These are phyloP conservation scores for Dictyostelium capitatum DNA, from an alignment of 78 protist species.

Conservation along the genomic window DNA sequence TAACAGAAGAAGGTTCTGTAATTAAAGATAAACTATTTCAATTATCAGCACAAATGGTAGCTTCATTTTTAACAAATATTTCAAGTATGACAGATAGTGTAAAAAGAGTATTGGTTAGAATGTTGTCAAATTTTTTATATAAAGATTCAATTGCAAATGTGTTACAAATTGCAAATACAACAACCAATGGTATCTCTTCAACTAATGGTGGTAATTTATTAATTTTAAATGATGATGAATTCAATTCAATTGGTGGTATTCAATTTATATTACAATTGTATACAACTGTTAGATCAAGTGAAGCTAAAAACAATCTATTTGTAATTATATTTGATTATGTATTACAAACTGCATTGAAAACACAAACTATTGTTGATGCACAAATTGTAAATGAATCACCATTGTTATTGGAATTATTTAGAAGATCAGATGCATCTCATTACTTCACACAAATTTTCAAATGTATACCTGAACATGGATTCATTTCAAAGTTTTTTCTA, in stretches of 20 bases:
- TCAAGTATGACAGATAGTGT: slow-evolving; percentile 33
- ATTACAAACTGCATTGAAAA: slow-evolving; percentile 41
- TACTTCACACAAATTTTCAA: slow-evolving; percentile 69
- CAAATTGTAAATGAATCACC: slow-evolving; percentile 70
- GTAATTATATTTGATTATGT: slow-evolving; percentile 74
- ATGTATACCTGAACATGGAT: slow-evolving; percentile 70
- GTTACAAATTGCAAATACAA: too few species aligned
- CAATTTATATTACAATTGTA: slow-evolving; percentile 46
- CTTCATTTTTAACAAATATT: slow-evolving; percentile 12
- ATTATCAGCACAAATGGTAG: slow-evolving; percentile 50
- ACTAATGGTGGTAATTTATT: neutral
- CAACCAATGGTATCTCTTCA: neutral
- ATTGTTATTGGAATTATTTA: slow-evolving; percentile 56
- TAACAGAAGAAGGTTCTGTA: slow-evolving; percentile 45
- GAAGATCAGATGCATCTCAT: slow-evolving; percentile 81
- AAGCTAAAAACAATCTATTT: slow-evolving; percentile 72
- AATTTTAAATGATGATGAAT: slow-evolving; percentile 58
- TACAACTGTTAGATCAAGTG: slow-evolving; percentile 55
- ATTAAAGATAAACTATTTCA: slow-evolving; percentile 20
- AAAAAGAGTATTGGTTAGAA: slow-evolving; percentile 56
- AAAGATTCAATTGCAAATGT: neutral
- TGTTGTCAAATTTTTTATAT: slow-evolving; percentile 44
- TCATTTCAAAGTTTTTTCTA: slow-evolving; percentile 61
- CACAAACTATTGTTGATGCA: slow-evolving; percentile 48
- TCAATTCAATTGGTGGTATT: slow-evolving; percentile 57